phyloP scores from a whole-genome alignment of 176 grass and related monocot genomes.

The Metroxylon sagu region DNA sequence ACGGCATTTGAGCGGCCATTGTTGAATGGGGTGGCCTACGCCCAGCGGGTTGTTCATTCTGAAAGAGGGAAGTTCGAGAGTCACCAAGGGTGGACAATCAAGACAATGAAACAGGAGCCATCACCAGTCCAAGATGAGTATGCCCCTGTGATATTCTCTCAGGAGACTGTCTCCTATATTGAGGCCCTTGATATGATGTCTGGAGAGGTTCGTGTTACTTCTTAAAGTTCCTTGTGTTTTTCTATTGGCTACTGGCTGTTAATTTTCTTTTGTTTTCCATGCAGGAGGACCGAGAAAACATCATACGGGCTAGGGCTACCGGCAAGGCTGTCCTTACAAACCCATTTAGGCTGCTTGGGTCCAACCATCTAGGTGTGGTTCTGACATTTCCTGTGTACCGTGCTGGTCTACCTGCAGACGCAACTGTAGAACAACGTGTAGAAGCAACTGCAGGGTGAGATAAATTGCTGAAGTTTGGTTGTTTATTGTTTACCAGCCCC shows the following conservation, averaged over 20 bases:
- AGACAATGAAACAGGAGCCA: conserved; percentile 45
- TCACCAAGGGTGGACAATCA: conserved; percentile 85
- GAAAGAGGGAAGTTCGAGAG: conserved; percentile 76
- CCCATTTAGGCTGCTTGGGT: conserved; percentile 79
- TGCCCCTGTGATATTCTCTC: conserved; percentile 83
- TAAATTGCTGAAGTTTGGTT: neutral
- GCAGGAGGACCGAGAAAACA: conserved; percentile 88
- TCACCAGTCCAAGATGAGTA: conserved; percentile 70
- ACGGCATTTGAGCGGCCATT: conserved; percentile 79
- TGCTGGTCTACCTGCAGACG: conserved; percentile 52
- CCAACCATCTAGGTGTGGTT: conserved; percentile 92
- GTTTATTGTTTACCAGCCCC: too few relatives aligned
- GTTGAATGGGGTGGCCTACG: conserved; percentile 87
- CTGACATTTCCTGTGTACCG: conserved; percentile 91
- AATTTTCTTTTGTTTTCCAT: conserved; percentile 9
- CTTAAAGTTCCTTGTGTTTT: neutral
- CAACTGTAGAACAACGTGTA: conserved; percentile 58
- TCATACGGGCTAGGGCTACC: conserved; percentile 69
- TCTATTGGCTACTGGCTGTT: conserved; percentile 1
- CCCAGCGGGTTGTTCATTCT: conserved; percentile 53
- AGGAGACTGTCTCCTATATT: conserved; percentile 82
- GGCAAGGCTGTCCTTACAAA: conserved; percentile 90
- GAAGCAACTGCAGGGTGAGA: conserved; percentile 90
- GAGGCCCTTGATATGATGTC: conserved; percentile 92
- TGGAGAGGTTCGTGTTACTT: conserved; percentile 48